Percentiles rank a stretch among this genome's conserved stretches.
These are phyloP conservation scores for Zasmidium cellare DNA, from an alignment of 2,329 filamentous ascomycete species.

Conservation along the genomic window DNA sequence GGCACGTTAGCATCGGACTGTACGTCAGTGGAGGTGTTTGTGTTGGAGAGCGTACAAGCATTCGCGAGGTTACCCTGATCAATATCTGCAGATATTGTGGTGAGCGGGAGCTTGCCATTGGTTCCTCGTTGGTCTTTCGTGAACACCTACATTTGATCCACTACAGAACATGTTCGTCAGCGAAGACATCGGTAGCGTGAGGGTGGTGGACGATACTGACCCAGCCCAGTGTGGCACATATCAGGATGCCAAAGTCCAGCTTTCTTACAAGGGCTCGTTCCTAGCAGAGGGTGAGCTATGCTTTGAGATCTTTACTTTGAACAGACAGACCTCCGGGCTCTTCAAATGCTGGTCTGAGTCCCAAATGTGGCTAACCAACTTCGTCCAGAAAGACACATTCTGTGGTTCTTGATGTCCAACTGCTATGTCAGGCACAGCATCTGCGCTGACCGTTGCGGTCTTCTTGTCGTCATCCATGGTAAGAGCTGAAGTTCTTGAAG, in stretches of 20 bases:
- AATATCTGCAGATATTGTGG: slow-evolving; percentile 1
- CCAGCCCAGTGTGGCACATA: slow-evolving; percentile 10
- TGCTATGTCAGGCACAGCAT: slow-evolving; percentile 1
- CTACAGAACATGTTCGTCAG: neutral
- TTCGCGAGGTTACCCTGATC: slow-evolving; percentile 13
- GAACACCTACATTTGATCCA: slow-evolving; percentile 9
- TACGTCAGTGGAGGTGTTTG: too few species aligned
- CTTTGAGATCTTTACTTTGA: neutral
- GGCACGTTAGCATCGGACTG: neutral
- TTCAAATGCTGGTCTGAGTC: slow-evolving; percentile 11
- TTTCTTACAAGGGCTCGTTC: slow-evolving; percentile 9
- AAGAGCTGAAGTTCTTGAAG: neutral
- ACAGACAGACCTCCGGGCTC: slow-evolving; percentile 5
- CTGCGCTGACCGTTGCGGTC: neutral
- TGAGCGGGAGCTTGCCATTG: neutral
- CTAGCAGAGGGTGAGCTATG: neutral
- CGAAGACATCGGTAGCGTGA: neutral
- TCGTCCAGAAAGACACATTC: slow-evolving; percentile 9
- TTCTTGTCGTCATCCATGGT: slow-evolving; percentile 9
- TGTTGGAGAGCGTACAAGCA: slow-evolving; percentile 4
- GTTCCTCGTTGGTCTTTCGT: neutral
- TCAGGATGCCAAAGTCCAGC: slow-evolving; percentile 12
- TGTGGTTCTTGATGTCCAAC: slow-evolving; percentile 2
- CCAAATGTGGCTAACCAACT: slow-evolving; percentile 14
- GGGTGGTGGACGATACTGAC: neutral